A percentile compares a stretch with the other conserved stretches of the same genome.
These are phyloP conservation scores for Amoebophrya sp. DNA, from an alignment of 169 alveolate genomes.

Conservation along the genomic window DNA sequence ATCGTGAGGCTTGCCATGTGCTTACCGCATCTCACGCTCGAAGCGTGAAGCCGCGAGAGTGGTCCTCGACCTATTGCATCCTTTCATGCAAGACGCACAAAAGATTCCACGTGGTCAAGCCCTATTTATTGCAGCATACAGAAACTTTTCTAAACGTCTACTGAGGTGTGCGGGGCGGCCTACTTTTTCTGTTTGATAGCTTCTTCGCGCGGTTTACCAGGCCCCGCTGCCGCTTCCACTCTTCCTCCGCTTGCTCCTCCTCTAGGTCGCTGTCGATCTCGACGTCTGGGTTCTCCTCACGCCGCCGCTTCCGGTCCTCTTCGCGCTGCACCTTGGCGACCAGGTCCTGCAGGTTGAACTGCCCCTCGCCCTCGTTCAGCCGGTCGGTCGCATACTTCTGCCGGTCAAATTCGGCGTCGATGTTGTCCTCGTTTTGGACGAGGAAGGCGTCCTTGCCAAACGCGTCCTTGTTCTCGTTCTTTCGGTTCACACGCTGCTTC, in stretches of 20 bases:
- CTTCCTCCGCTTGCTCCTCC: background rate
- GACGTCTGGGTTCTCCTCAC: background rate
- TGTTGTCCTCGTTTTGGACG: background rate
- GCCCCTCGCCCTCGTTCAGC: constrained; percentile 6
- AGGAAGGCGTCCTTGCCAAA: background rate
- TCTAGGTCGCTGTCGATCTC: background rate
- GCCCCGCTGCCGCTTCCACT: background rate
- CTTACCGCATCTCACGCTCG: too few species aligned
- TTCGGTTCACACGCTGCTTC: background rate
- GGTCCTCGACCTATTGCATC: too few species aligned
- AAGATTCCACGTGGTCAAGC: too few species aligned
- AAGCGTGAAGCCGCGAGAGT: too few species aligned
- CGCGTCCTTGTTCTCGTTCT: background rate
- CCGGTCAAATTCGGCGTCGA: background rate
- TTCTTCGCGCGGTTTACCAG: background rate
- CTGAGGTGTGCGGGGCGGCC: too few species aligned
- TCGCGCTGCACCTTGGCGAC: background rate
- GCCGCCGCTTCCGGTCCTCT: background rate
- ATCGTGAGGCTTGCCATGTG: too few species aligned
- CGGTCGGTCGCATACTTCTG: background rate
- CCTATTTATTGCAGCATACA: too few species aligned
- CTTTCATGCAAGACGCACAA: too few species aligned
- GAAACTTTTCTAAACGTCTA: too few species aligned
- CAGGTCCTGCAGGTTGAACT: background rate
- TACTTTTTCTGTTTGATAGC: too few species aligned